phyloP scores from a whole-genome alignment of 78 protist species.

The Blattamonas nauphoetae region DNA sequence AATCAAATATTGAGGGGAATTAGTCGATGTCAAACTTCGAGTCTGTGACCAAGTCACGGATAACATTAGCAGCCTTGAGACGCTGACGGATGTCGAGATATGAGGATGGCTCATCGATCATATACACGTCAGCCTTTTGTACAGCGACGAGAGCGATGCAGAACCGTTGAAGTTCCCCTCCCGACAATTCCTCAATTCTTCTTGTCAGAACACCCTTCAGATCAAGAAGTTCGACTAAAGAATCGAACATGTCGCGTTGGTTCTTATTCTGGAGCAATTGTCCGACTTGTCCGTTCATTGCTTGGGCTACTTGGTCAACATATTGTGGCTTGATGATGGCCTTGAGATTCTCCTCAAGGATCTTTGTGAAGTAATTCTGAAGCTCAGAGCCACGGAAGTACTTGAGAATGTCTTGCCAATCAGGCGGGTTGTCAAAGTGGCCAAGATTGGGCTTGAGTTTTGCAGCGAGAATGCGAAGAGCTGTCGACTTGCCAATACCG shows the following conservation, averaged over 20 bases:
- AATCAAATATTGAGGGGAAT: background rate
- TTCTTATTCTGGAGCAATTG: slow-evolving; percentile 48
- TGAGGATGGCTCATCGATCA: slow-evolving; percentile 98
- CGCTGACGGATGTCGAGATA: slow-evolving; percentile 98
- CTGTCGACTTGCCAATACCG: slow-evolving; percentile 99
- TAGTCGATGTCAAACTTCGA: background rate
- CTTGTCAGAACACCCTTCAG: slow-evolving; percentile 61
- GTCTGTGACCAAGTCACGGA: slow-evolving; percentile 65
- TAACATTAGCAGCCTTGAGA: slow-evolving; percentile 83
- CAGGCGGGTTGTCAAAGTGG: slow-evolving; percentile 70
- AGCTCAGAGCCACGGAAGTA: slow-evolving; percentile 91
- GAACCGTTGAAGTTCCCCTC: slow-evolving; percentile 99
- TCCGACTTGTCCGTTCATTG: slow-evolving; percentile 55
- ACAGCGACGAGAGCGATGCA: slow-evolving; percentile 73
- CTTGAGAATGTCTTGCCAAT: slow-evolving; percentile 90
- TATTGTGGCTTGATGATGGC: slow-evolving; percentile 93
- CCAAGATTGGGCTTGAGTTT: slow-evolving; percentile 97
- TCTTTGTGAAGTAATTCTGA: slow-evolving; percentile 82
- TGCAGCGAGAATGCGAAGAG: slow-evolving; percentile 89
- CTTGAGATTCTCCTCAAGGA: slow-evolving; percentile 83
- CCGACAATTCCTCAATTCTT: slow-evolving; percentile 74
- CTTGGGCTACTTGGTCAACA: slow-evolving; percentile 90
- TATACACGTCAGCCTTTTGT: slow-evolving; percentile 60
- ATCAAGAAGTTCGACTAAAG: slow-evolving; percentile 32
- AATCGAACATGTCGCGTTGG: slow-evolving; percentile 26